These are phyloP conservation scores for Pezicula rhizophila DNA, from an alignment of 2,329 filamentous ascomycete species.

Conservation along the genomic window DNA sequence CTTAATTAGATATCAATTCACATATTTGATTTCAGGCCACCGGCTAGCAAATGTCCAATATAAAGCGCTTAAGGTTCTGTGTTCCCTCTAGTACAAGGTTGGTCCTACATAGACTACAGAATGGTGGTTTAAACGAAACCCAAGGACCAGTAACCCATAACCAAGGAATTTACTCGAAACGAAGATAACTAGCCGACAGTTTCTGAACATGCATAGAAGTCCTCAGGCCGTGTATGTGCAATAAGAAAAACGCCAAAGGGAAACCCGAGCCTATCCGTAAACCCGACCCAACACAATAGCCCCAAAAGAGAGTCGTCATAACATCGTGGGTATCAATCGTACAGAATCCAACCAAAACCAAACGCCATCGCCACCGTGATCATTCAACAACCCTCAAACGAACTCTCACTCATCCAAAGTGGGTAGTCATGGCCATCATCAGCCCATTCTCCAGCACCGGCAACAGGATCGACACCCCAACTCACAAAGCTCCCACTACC, in stretches of 20 bases:
- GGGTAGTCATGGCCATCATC: slow-evolving; percentile 11
- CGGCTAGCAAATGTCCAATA: no score
- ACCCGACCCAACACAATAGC: background rate
- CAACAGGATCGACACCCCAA: slow-evolving; percentile 10
- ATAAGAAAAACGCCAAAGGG: background rate
- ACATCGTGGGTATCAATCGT: slow-evolving; percentile 4
- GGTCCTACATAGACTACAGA: no score
- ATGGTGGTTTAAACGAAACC: no score
- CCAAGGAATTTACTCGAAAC: no score
- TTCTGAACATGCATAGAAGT: no score
- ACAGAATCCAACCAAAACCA: background rate
- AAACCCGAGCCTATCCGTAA: background rate
- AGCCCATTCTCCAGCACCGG: slow-evolving; percentile 13
- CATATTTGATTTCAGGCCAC: no score
- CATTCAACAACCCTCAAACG: slow-evolving; percentile 1
- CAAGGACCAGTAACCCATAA: no score
- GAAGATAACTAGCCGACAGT: no score
- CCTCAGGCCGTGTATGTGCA: no score
- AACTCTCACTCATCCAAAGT: slow-evolving; percentile 5
- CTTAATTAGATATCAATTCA: background rate
- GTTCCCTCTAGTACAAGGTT: background rate
- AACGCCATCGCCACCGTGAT: background rate
- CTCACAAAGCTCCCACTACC: slow-evolving; percentile 6
- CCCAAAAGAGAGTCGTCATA: background rate
- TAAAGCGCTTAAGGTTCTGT: background rate